Evolutionary conservation across 352 stramenopile genomes (phyloP), one percentile per base, ranked within the genome.

Genomic region (Globisporangium paroecandrum): DNA sequence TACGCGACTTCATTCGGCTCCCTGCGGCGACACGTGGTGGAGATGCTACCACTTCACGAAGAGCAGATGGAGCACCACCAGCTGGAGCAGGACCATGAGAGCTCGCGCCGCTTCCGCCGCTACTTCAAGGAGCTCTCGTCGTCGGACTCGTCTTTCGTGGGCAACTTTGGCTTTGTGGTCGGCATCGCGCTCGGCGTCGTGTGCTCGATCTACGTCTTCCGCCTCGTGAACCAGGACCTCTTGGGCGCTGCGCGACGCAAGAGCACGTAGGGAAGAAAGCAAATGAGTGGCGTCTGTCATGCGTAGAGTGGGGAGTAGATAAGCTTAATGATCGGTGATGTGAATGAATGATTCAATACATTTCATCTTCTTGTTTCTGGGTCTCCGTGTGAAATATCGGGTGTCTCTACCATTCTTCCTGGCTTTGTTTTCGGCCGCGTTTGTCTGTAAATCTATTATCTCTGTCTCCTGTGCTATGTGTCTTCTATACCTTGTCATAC

Each of bases 401-500:
- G 22, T 22, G 34, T 18, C 1, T 12, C 41, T 15, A 24, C 53
- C 58, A 63, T 54, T n/a, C 12, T 27, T 60, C 27, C 29, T 60
- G 55, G 55, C 29, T 34, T 20, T 27, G 6, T 58, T 58, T 54
- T 25, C 38, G 20, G 22, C 4, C 51, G 22, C 36, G 24, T 43
- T 18, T 64, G 13, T 34, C 13, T 56, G 59, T 64, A 46, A 38
- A 64, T 53, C 59, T 64, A 56, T 53, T 56, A 38, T 51, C 38
- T 47, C 24, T 63, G 36, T n/a, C 29, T 47, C 13, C 54, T 46
- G 29, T 20, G 20, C 47, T 55, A 55, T 27, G n/a, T 27, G 47
- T 65, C 20, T 55, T 55, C 77, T 85, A 95, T 62, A 93, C 87
- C 75, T 92, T 91, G 71, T 94, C 85, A 63, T 91, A 93, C 3